These are phyloP conservation scores for Soucietia sequanensis DNA, from an alignment of 805 yeast species.

Conservation along the genomic window DNA sequence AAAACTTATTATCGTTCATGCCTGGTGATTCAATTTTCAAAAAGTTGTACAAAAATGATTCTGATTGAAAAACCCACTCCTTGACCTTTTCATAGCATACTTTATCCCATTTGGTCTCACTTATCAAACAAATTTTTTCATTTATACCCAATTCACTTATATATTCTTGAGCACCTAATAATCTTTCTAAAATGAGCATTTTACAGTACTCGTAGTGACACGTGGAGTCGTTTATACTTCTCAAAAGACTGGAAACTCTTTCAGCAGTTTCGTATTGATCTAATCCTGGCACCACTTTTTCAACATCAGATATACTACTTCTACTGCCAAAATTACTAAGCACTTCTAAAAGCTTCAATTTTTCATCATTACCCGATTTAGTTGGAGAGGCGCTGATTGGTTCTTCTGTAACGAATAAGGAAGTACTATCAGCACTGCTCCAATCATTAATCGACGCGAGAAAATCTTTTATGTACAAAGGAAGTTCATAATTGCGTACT, in stretches of 20 bases:
- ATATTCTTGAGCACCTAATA: conserved; percentile 16
- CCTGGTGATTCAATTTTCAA: conserved; percentile 2
- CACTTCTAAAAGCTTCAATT: conserved; percentile 32
- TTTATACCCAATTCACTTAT: conserved; percentile 1
- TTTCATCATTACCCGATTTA: conserved; percentile 25
- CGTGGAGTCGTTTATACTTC: conserved; percentile 7
- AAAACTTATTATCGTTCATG: not conserved
- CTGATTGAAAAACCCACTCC: conserved; percentile 36
- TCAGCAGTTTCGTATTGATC: conserved; percentile 11
- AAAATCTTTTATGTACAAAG: conserved; percentile 21
- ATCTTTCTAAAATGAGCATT: conserved; percentile 18
- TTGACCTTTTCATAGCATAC: conserved; percentile 30
- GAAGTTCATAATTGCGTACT: conserved; percentile 2
- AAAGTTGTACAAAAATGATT: conserved; percentile 14
- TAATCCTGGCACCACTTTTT: conserved; percentile 8
- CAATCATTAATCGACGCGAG: conserved; percentile 24
- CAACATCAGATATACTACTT: conserved; percentile 6
- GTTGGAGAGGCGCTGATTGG: conserved; percentile 4
- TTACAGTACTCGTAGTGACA: conserved; percentile 21
- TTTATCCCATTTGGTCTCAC: conserved; percentile 39
- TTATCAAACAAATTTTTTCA: conserved; percentile 25
- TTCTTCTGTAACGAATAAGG: conserved; percentile 14
- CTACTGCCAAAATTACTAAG: conserved; percentile 29
- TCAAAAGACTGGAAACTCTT: conserved; percentile 13
- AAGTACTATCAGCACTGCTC: conserved; percentile 17